Evolutionary conservation across 345 rosid genomes (phyloP), one percentile per base, ranked within the genome.

Genomic region (Brassica carinata): DNA sequence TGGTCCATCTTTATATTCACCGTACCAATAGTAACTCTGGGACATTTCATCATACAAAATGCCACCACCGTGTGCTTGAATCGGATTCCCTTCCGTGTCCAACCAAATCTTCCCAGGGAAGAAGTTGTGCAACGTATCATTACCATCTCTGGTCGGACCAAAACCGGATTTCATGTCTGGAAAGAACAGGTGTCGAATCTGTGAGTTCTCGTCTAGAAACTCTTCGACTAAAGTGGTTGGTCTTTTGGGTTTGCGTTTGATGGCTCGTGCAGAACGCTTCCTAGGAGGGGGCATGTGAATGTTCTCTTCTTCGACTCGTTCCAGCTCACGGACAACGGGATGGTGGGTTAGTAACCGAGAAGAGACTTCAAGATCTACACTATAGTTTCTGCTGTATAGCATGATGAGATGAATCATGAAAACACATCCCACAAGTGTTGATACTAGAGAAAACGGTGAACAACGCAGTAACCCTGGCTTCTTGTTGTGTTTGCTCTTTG

Each of bases 21-120:
- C 99, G 76, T 95, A 95, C 99, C 98, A 95, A 74, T 88, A 95
- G 82, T 92, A 91, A 30, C 83, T 77, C 29, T 68, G 62, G 0
- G 94, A 93, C 9, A 64, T 80, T 40, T 90, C 88, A 77, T 95
- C 97, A 55, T 84, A 91, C 33, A 95, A 68, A 66, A 93, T 84
- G 55, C 94, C 96, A 15, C 97, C 98, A 75, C 97, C 99, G 63
- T 93, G 99, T 19, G 96, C 97, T 86, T 96, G 99, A 80, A 96
- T 93, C 40, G 97, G 99, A 79, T 86, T 87, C 67, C 99, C 97
- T 61, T 96, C 97, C 0, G 96, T 93, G 74, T 96, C 99, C 82
- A 89, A 78, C 99, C 99, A 96, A 74, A 90, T 88, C 53, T 83
- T 92, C 18, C 92, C 96, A 0, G 98, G 99, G 34, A 78, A 67